These are phyloP conservation scores for Grosmannia serpens DNA, from an alignment of 2,329 filamentous ascomycete species.

Conservation along the genomic window DNA sequence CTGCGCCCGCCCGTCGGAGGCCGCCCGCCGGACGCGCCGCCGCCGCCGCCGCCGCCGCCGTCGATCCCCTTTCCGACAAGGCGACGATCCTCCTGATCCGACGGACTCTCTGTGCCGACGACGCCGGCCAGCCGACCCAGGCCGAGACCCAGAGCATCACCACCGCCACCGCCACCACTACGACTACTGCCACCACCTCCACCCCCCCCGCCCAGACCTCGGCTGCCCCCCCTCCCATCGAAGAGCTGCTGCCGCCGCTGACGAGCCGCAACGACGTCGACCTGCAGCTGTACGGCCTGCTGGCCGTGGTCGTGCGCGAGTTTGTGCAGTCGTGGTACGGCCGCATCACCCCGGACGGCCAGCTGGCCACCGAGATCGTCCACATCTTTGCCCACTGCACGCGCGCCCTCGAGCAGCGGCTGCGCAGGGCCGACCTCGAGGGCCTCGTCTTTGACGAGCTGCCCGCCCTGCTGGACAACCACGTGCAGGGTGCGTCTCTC, in stretches of 20 bases:
- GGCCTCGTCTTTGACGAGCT: conserved; percentile 78
- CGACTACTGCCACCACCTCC: background rate
- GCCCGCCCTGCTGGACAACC: conserved; percentile 66
- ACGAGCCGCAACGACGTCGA: conserved; percentile 94
- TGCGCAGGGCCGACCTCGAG: conserved; percentile 74
- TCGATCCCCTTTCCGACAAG: conserved; percentile 57
- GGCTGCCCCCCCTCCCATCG: conserved; percentile 47
- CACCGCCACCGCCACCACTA: conserved; percentile 22
- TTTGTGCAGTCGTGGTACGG: conserved; percentile 90
- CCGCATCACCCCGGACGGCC: conserved; percentile 82
- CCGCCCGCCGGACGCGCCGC: background rate
- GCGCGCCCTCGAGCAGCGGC: conserved; percentile 71
- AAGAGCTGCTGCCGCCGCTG: conserved; percentile 76
- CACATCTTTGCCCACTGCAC: conserved; percentile 90
- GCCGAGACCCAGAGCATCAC: conserved; percentile 10
- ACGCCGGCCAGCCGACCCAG: conserved; percentile 22
- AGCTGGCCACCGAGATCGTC: conserved; percentile 77
- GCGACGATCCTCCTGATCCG: conserved; percentile 74
- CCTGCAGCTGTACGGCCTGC: conserved; percentile 81
- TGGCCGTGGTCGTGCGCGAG: conserved; percentile 80
- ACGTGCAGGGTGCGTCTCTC: conserved; percentile 54
- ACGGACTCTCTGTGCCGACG: conserved; percentile 69
- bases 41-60: conserved; percentile 17
- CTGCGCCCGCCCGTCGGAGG: background rate
- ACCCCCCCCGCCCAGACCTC: background rate